A percentile compares a stretch with the other conserved stretches of the same genome.
phyloP scores from a whole-genome alignment of 2,329 filamentous ascomycete genomes.

The Sclerotinia glacialis region DNA sequence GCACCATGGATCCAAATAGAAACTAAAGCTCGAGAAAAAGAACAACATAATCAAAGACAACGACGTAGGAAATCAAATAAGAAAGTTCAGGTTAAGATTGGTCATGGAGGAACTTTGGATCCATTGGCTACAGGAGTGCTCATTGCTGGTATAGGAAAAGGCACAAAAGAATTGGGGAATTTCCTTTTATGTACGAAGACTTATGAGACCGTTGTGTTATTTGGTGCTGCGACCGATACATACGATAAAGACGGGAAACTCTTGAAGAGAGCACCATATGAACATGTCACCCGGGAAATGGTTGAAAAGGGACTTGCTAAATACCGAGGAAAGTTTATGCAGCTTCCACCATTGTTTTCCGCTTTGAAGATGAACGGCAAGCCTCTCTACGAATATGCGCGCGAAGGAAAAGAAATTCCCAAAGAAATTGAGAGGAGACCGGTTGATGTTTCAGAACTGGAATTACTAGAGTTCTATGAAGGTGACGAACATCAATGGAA shows the following conservation, averaged over 20 bases:
- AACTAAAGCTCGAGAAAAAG: slow-evolving; percentile 52
- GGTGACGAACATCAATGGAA: slow-evolving; percentile 75
- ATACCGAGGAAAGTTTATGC: slow-evolving; percentile 81
- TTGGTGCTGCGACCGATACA: slow-evolving; percentile 88
- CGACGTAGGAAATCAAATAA: slow-evolving; percentile 50
- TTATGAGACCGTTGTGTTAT: slow-evolving; percentile 86
- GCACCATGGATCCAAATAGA: slow-evolving; percentile 70
- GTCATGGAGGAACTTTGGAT: slow-evolving; percentile 93
- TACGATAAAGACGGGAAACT: slow-evolving; percentile 88
- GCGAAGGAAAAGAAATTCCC: slow-evolving; percentile 83
- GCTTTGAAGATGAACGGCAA: slow-evolving; percentile 92
- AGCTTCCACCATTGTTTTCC: slow-evolving; percentile 89
- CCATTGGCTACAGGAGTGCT: slow-evolving; percentile 91
- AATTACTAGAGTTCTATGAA: slow-evolving; percentile 81
- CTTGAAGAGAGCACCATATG: slow-evolving; percentile 69
- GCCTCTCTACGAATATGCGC: slow-evolving; percentile 91
- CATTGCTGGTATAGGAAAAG: slow-evolving; percentile 81
- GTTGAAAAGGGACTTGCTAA: slow-evolving; percentile 72
- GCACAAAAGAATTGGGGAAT: slow-evolving; percentile 75
- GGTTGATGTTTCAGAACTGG: slow-evolving; percentile 73
- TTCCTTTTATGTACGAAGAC: slow-evolving; percentile 90
- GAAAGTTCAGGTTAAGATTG: slow-evolving; percentile 81
- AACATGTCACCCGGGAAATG: slow-evolving; percentile 73
- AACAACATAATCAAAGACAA: slow-evolving; percentile 57
- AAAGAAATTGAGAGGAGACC: slow-evolving; percentile 77